Base-by-base conservation (phyloP, 2,329 filamentous ascomycete genomes). In the Penicillium sp. region DNA sequence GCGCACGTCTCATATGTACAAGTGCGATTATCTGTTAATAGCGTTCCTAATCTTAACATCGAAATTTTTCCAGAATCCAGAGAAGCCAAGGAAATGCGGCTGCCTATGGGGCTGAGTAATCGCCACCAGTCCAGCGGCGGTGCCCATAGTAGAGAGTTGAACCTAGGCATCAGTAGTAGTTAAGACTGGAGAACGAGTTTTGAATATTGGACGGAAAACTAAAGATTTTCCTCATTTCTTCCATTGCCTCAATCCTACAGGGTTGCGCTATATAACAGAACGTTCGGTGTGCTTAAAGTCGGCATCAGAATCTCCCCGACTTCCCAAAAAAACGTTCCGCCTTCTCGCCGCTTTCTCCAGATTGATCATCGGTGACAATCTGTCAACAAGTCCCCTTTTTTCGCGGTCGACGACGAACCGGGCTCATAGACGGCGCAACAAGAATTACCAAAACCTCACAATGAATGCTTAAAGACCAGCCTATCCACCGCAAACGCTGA, bases 31-130 rank as follows among this genome's bases (percentile, higher is more conserved):
- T 6, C 16, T 41, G 39, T 33, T 43, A 18, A 19, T 43, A 53
- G 35, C 36, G 35, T 40, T 31, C 24, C 2, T 3, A 22, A 41
- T 43, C 43, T n/a, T 27, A 7, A 33, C 4, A 4, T 41, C n/a
- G 11, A 33, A 51, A n/a, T 53, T 37, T 24, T 19, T 43, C 50
- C 6, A 31, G 10, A 18, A 39, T 16, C 10, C 11, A 16, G 24
- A 47, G 6, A 41, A 37, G 50, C 50, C 24, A 41, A 31, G 47
- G 35, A 46, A 58, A 66, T 60, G 50, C 44, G 64, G 64, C 61
- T 66, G 64, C 64, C 64, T 66, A 59, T 60, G 61, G 51, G 61
- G 64, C 64, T 66, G 64, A 66, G 63, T 65, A 66, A 66, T 65
- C 55, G 19, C 46, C 46, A 41, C 41, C 35, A 19, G 40, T 51